Conservation (phyloP, 2,329 filamentous ascomycete genomes). For the Lizonia empirigonia region DNA sequence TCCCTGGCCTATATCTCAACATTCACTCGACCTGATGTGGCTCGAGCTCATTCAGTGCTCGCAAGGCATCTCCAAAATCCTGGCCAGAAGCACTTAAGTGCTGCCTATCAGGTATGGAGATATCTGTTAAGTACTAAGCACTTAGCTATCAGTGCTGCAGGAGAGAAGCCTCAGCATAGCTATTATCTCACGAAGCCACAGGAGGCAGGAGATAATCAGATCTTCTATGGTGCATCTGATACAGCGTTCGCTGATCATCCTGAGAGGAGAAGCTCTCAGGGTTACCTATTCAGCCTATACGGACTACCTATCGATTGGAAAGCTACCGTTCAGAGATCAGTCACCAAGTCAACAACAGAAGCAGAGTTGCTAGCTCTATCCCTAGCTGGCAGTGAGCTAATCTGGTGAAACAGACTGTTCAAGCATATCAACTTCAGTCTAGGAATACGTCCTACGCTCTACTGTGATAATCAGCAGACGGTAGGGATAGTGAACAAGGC, state of each 20-base stretch:
- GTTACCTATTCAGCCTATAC: slow-evolving; percentile 30
- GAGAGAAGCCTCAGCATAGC: no score
- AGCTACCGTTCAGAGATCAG: slow-evolving; percentile 9
- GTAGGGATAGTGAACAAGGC: not conserved
- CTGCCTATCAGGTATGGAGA: no score
- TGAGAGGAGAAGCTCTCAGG: slow-evolving; percentile 21
- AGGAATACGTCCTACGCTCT: not conserved
- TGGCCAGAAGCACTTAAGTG: no score
- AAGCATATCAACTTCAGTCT: slow-evolving; percentile 14
- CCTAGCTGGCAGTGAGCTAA: slow-evolving; percentile 6
- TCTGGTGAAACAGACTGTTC: slow-evolving; percentile 21
- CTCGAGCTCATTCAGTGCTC: slow-evolving; percentile 9
- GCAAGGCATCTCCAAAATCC: slow-evolving; percentile 3
- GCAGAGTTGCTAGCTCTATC: slow-evolving; percentile 21
- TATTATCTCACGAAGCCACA: no score
- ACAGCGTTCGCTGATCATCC: slow-evolving; percentile 24
- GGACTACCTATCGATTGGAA: slow-evolving; percentile 21
- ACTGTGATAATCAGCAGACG: slow-evolving; percentile 19
- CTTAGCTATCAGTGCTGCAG: no score
- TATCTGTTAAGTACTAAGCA: no score
- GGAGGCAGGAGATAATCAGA: not conserved
- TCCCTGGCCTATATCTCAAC: slow-evolving; percentile 18
- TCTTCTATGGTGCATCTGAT: slow-evolving; percentile 26
- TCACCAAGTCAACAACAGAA: slow-evolving; percentile 30
- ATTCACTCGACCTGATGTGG: slow-evolving; percentile 18